Evolutionary conservation across 176 grass and related monocot species (phyloP).

Genomic region (Pontederia paniculata): DNA sequence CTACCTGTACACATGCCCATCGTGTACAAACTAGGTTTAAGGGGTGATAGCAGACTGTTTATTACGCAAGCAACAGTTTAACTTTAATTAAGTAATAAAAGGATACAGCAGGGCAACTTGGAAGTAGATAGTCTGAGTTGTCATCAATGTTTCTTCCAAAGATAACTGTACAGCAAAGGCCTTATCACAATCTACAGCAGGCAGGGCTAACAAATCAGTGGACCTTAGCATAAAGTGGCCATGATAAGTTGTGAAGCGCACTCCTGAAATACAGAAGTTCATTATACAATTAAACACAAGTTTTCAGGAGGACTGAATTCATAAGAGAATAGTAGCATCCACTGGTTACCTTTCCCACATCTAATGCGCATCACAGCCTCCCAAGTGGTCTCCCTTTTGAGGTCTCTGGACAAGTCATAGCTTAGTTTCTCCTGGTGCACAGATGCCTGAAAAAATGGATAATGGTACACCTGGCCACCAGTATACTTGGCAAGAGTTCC

Average conservation of each 20-base stretch:
- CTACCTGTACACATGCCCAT: too few relatives aligned
- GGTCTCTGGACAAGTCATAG: slow-evolving; percentile 73
- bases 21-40: too few relatives aligned
- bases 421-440: slow-evolving; percentile 67
- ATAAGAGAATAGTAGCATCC: not conserved
- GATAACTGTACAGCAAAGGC: slow-evolving; percentile 82
- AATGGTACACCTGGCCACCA: slow-evolving; percentile 90
- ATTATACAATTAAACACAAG: slow-evolving; percentile 8
- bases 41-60: too few relatives aligned
- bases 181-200: slow-evolving; percentile 97
- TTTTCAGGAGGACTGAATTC: not conserved
- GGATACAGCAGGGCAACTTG: slow-evolving; percentile 96
- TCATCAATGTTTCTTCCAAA: slow-evolving; percentile 87
- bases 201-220: slow-evolving; percentile 91
- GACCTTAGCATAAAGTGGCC: slow-evolving; percentile 98
- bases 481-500: slow-evolving; percentile 89
- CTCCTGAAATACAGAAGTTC: slow-evolving; percentile 41
- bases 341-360: slow-evolving; percentile 82
- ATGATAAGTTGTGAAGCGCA: slow-evolving; percentile 89
- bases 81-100: slow-evolving; percentile 21
- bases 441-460: slow-evolving; percentile 58
- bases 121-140: slow-evolving; percentile 74
- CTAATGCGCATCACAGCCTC: slow-evolving; percentile 97
- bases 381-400: slow-evolving; percentile 90
- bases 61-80: not conserved